These are phyloP conservation scores for Globisporangium uncinulatum DNA, from an alignment of 352 stramenopile species.

Conservation along the genomic window DNA sequence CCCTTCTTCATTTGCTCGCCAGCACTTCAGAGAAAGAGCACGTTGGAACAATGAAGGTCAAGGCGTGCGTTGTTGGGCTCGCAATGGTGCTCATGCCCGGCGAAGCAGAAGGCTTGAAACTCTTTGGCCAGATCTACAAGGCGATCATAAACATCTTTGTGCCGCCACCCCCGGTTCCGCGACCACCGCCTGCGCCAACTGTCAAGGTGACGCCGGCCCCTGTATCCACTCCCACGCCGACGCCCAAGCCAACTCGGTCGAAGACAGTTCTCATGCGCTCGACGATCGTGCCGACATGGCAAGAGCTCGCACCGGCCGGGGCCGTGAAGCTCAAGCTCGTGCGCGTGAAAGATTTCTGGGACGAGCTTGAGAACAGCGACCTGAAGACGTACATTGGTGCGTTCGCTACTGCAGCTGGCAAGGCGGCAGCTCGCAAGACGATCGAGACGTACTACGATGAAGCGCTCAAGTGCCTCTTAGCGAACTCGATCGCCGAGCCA, in stretches of 20 bases:
- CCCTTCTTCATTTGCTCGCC: too few relatives aligned
- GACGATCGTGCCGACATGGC: conserved; percentile 5
- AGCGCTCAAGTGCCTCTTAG: conserved; percentile 1
- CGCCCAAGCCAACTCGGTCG: background rate
- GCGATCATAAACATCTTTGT: conserved; percentile 1
- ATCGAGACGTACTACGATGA: conserved; percentile 6
- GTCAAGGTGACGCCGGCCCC: background rate
- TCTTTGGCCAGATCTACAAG: background rate
- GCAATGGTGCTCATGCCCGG: background rate
- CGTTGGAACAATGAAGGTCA: conserved; percentile 5
- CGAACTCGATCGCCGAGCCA: background rate
- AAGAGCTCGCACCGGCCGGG: conserved; percentile 1
- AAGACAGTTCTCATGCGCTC: conserved; percentile 8
- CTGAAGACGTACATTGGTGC: background rate
- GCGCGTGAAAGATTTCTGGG: conserved; percentile 4
- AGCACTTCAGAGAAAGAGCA: too few relatives aligned
- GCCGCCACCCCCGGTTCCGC: background rate
- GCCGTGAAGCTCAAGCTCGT: conserved; percentile 5
- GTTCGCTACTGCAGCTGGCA: background rate
- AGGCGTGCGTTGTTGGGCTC: conserved; percentile 1
- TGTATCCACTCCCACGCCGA: background rate
- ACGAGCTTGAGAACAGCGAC: conserved; percentile 5
- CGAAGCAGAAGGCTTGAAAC: conserved; percentile 2
- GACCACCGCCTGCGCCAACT: background rate
- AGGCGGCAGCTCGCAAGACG: background rate